Base-by-base conservation (phyloP, 2,329 filamentous ascomycete genomes). In the Colletotrichum gigasporum region DNA sequence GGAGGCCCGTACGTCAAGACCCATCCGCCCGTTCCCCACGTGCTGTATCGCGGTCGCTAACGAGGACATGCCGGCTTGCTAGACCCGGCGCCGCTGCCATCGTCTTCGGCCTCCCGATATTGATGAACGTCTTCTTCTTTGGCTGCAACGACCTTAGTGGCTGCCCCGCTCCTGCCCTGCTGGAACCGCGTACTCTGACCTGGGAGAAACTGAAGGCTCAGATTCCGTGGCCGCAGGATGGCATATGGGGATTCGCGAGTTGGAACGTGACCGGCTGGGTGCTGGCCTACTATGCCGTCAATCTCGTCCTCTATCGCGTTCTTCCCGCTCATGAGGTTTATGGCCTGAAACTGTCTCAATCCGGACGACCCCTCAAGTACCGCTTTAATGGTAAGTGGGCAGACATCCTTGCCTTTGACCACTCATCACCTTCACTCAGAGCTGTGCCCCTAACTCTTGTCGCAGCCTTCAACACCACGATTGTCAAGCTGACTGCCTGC, bases 81-180 rank as follows among this genome's bases (percentile, higher is more conserved):
- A 95, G 93, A 45, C 80, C 89, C 50, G 93, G 93, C 60, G 91
- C 91, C 24, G 83, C 89, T 24, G 85, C 81, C 52, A 91, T 97
- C 69, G 90, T 91, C 18, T 90, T 95, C 70, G 90, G 90, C 51
- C 87, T 97, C 1, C 94, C 94, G 0, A 63, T 92, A 18, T 81
- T 93, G 51, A 85, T 92, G 72, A 94, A 94, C 75, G 76, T 87
- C 60, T 89, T 93, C 70, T 86, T 88, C 51, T 94, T 97, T 71
- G 82, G 91, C 70, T 97, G 94, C 84, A 97, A 97, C 77, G 93
- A 97, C 74, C 82, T 94, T 56, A 89, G 91, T 5, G 94, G 94
- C 60, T 97, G 94, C 71, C 94, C 94, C 45, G 89, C 91, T 0
- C 92, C 93, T 2, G 91, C 90, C 0, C 82, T 93, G 4, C 83